Base-by-base conservation (phyloP, 352 stramenopile genomes). In the Phytophthora sojae region DNA sequence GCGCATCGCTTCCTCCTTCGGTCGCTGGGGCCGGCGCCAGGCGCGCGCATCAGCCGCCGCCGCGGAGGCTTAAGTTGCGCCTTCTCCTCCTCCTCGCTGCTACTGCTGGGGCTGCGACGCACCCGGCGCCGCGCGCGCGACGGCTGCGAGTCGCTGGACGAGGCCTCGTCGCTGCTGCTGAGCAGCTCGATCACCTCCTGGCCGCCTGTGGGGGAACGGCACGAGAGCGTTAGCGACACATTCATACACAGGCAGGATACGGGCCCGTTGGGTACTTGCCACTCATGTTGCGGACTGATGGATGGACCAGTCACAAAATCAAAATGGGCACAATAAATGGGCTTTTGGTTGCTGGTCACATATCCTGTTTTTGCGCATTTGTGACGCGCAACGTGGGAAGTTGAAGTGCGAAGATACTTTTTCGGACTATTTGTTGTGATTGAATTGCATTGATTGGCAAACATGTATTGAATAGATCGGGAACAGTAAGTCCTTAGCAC, bases 111-210 rank as follows among this genome's bases (percentile, higher is more conserved):
- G 23, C 44, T 61, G 19, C 29, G n/a, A 17, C 12, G 47, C 60
- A 47, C 54, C 35, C 29, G n/a, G 12, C 12, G 47, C 60, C 60
- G 60, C 35, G 25, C 32, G 32, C 32, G 32, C 32, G 32, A 39
- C 32, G 32, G 64, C 50, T 73, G 59, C 26, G 32, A 53, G 45
- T 62, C 59, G 35, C 42, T 57, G 29, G 57, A 69, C 7, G 67
- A 73, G 6, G 51, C 44, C 42, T 72, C 61, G 39, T 73, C 61
- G 50, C 58, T 57, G 57, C 61, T 69, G 44, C 53, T 75, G 42
- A 75, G 44, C 37, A 79, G 47, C 53, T 73, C 67, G 45, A 79
- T 79, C 47, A 76, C 71, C 37, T 79, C 67, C 45, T 73, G 57
- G n/a, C 14, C 42, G 47, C 42, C 71, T 76, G 62, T 1, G 29